Evolutionary conservation across 163 green algal genomes (phyloP), one percentile per base, ranked within the genome.

Genomic region (Picocystis sp.): DNA sequence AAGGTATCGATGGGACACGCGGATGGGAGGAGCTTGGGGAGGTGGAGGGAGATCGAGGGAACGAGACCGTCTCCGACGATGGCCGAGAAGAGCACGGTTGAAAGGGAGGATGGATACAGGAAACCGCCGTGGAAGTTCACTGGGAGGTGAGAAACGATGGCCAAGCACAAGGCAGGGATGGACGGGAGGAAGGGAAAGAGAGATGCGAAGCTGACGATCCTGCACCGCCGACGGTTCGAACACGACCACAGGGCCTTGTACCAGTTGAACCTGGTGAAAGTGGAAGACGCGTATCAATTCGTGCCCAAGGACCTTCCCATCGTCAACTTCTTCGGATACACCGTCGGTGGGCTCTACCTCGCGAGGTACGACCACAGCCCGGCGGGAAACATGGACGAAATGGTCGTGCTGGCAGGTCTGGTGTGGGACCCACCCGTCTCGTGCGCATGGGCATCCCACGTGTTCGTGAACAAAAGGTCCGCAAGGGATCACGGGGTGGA

Each of bases 261-360:
- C 56, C 84, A 94, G 66, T 65, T 94, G 9, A 72, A 85, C 23
- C 65, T 94, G 1, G 81, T 94, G 0, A 81, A 75, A 22, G 68
- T 70, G 2, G 70, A 81, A 22, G 80, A 90, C 69, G 82, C 85
- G 48, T 24, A 24, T 8, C 44, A 93, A 49, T 75, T 87, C 56
- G 70, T 94, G 0, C 84, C 84, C 3, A 38, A 62, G 3, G 61
- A 83, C 1, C 66, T 95, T 14, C 77, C 76, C 38, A 61, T 95
- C 0, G 85, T 95, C 35, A 79, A 83, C 55, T 51, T 81, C 0
- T 87, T 88, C 45, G 86, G 86, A n/a, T 82, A 83, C 56, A 94
- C 86, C 0, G 58, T 96, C n/a, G 87, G 87, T 11, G 87, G 87
- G n/a, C 85, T 94, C 44, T 96, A 93, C 63, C 63, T 94, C 0